Base-by-base conservation (phyloP, 768 basidiomycete species). In the Lanmaoa pseudosensibilis region DNA sequence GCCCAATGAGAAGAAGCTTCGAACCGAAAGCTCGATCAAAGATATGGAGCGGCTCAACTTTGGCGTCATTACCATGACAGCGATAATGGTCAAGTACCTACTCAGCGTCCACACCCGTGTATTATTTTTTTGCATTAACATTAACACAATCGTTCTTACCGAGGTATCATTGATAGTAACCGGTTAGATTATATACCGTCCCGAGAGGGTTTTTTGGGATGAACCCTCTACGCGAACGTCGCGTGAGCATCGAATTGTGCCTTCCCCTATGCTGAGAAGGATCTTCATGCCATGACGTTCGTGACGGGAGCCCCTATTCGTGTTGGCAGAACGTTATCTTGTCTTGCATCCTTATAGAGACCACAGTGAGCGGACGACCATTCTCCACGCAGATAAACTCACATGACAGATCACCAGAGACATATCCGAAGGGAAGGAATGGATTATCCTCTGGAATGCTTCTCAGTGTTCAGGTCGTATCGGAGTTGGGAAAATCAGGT, bases 401-500 rank as follows among this genome's bases (percentile, higher is more conserved):
- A 47, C 56, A 30, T 37, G 18, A 21, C 5, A 8, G 33, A 11
- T 46, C 13, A 7, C 16, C 5, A 49, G 6, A 7, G 6, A 55
- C 6, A 13, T 3, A 4, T 39, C 8, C 18, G 16, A 46, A 12
- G n/a, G 8, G 16, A 9, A 44, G 13, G 13, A 19, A 30, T 36
- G 10, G n/a, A 11, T 13, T 21, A 11, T 25, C 25, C 13, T 8
- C 13, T 19, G 36, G 13, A 32, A 21, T 6, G 21, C 16, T 13
- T 12, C 13, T 21, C 7, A 21, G 33, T 33, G 16, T n/a, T 62
- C 46, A 65, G 12, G 34, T 21, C 3, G 50, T 13, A 21, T 56
- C 40, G 21, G 25, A 45, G 50, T 36, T 32, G 6, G 52, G 30
- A 33, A 16, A 10, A 38, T 59, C 47, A 10, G 66, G 66, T 18